A percentile compares a stretch with the other conserved stretches of the same genome.
These are phyloP conservation scores for Chalciporus piperatus DNA, from an alignment of 768 basidiomycete genomes.

Conservation along the genomic window DNA sequence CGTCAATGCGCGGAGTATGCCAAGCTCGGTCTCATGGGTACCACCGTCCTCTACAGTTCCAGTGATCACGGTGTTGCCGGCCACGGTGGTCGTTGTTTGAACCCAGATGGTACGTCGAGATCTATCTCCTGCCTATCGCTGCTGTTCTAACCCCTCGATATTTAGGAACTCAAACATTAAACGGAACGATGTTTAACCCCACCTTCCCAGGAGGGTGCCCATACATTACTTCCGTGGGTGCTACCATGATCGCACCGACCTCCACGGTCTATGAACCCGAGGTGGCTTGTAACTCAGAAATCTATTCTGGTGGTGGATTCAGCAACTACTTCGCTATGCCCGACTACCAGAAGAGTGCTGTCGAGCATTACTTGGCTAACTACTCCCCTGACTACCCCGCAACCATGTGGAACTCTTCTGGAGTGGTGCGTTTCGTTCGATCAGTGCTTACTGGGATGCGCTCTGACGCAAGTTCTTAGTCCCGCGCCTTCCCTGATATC, in stretches of 20 bases:
- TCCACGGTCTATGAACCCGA: slow-evolving; percentile 28
- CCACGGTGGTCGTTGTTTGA: slow-evolving; percentile 28
- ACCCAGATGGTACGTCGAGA: slow-evolving; percentile 21
- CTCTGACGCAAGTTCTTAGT: slow-evolving; percentile 32
- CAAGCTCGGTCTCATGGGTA: slow-evolving; percentile 42
- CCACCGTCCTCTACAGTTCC: slow-evolving; percentile 42
- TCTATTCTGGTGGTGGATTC: slow-evolving; percentile 33
- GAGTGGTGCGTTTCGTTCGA: slow-evolving; percentile 18
- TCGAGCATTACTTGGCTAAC: slow-evolving; percentile 30
- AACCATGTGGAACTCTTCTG: slow-evolving; percentile 26
- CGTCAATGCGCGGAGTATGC: slow-evolving; percentile 47
- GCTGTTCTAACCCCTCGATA: neutral
- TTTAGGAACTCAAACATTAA: slow-evolving; percentile 24
- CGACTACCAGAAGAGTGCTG: slow-evolving; percentile 36
- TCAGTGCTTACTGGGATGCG: slow-evolving; percentile 20
- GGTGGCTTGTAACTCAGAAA: slow-evolving; percentile 32
- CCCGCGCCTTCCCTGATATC: slow-evolving; percentile 37
- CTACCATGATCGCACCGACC: slow-evolving; percentile 42
- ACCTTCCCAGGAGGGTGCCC: slow-evolving; percentile 44
- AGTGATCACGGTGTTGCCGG: slow-evolving; percentile 48
- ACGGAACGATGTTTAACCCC: slow-evolving; percentile 38
- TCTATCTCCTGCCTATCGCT: neutral
- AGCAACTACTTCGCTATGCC: slow-evolving; percentile 44
- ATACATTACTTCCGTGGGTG: slow-evolving; percentile 46
- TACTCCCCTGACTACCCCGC: slow-evolving; percentile 25